Evolutionary conservation across 2,329 filamentous ascomycete genomes (phyloP).

Genomic region (Neofusicoccum sp.): DNA sequence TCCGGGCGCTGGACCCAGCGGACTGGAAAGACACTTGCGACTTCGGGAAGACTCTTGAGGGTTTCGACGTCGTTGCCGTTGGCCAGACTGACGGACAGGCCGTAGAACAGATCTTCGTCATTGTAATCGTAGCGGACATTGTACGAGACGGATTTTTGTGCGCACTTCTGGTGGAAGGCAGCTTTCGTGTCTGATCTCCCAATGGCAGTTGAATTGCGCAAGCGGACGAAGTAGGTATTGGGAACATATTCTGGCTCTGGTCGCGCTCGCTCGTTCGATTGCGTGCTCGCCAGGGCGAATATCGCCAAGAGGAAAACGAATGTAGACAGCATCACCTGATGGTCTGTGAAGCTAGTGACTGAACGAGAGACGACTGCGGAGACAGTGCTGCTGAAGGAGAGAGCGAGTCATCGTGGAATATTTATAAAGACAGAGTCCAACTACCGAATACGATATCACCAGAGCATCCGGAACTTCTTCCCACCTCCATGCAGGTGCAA

Average conservation of each 20-base stretch:
- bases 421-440: not conserved
- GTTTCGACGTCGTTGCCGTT: not conserved
- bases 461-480: not conserved
- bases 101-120: conserved; percentile 2
- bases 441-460: not conserved
- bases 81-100: not conserved
- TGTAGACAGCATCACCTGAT: not conserved
- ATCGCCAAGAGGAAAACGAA: not conserved
- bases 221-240: not conserved
- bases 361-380: not conserved
- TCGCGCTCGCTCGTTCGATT: not conserved
- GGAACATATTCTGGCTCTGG: not conserved
- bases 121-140: conserved; percentile 4
- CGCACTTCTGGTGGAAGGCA: not conserved
- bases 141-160: not conserved
- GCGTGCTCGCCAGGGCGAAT: not conserved
- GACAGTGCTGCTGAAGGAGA: not conserved
- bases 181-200: not conserved
- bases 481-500: not conserved
- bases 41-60: not conserved
- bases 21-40: not conserved
- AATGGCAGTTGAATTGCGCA: not conserved
- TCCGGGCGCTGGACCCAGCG: not conserved
- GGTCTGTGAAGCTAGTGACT: not conserved
- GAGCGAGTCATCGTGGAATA: not conserved